Evolutionary conservation across 352 stramenopile species (phyloP).

Genomic region (Phytophthora idaei): DNA sequence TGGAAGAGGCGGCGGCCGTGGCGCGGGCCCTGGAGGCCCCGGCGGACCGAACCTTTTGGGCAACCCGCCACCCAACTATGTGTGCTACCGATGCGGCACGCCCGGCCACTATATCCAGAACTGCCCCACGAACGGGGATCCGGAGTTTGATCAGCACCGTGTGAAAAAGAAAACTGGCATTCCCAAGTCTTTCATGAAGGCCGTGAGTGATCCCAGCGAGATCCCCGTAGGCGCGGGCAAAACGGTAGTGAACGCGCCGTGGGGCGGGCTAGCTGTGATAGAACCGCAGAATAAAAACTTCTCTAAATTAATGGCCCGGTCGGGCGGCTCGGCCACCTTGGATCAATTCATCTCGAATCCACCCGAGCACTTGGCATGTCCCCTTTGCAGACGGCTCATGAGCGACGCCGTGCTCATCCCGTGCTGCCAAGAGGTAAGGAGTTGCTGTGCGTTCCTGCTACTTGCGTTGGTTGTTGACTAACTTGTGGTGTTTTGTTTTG

Average conservation of each 20-base stretch:
- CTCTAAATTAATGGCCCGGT: conserved; percentile 91
- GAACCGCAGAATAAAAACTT: conserved; percentile 92
- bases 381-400: conserved; percentile 88
- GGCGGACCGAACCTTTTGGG: conserved; percentile 34
- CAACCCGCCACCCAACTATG: conserved; percentile 83
- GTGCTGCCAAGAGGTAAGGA: conserved; percentile 88
- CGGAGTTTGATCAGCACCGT: conserved; percentile 87
- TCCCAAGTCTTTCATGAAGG: conserved; percentile 90
- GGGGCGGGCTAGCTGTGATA: conserved; percentile 89
- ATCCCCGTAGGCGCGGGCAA: conserved; percentile 83
- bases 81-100: conserved; percentile 85
- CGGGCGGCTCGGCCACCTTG: conserved; percentile 87
- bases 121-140: conserved; percentile 88
- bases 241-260: conserved; percentile 87
- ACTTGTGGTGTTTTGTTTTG: conserved; percentile 19
- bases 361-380: conserved; percentile 89
- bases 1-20: conserved; percentile 45
- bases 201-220: conserved; percentile 84
- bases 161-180: conserved; percentile 91
- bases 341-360: conserved; percentile 91
- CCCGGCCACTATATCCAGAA: conserved; percentile 90
- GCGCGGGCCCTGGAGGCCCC: conserved; percentile 31
- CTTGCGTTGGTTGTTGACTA: conserved; percentile 17
- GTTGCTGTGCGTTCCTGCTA: conserved; percentile 11
- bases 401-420: conserved; percentile 88